A percentile compares a stretch with the other conserved stretches of the same genome.
These are phyloP conservation scores for Acanthamoeba triangularis DNA, from an alignment of 208 protist species.

Conservation along the genomic window DNA sequence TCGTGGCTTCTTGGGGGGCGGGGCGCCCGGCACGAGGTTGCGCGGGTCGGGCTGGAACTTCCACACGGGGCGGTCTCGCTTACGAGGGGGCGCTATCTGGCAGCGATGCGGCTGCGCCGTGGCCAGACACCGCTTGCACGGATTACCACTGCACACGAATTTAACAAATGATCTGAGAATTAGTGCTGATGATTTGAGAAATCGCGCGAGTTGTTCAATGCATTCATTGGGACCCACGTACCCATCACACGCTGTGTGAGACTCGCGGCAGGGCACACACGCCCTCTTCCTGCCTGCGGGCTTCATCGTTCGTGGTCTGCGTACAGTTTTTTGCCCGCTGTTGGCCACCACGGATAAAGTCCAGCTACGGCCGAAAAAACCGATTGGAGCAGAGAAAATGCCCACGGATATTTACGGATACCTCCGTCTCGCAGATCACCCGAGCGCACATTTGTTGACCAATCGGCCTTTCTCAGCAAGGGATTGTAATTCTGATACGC, in stretches of 20 bases:
- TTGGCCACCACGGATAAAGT: too few relatives aligned
- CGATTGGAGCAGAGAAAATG: too few relatives aligned
- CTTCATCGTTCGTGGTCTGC: not conserved
- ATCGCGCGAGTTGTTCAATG: too few relatives aligned
- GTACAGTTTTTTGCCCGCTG: too few relatives aligned
- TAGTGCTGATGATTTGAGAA: too few relatives aligned
- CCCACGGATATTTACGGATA: not conserved
- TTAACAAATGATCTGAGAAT: too few relatives aligned
- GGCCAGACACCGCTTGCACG: conserved; percentile 42
- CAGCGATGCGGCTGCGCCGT: not conserved
- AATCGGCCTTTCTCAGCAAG: too few relatives aligned
- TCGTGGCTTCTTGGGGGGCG: not conserved
- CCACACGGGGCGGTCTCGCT: not conserved
- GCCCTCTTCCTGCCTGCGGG: conserved; percentile 26
- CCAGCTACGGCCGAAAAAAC: too few relatives aligned
- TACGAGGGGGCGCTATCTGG: not conserved
- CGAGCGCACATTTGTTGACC: too few relatives aligned
- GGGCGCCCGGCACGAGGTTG: not conserved
- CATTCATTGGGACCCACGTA: not conserved
- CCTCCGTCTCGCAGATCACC: too few relatives aligned
- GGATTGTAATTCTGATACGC: too few relatives aligned
- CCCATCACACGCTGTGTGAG: conserved; percentile 24
- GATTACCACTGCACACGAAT: not conserved
- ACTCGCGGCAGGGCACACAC: conserved; percentile 8
- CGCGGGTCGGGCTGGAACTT: conserved; percentile 28